phyloP scores from a whole-genome alignment of 805 yeast genomes.

The Candida sonorensis region DNA sequence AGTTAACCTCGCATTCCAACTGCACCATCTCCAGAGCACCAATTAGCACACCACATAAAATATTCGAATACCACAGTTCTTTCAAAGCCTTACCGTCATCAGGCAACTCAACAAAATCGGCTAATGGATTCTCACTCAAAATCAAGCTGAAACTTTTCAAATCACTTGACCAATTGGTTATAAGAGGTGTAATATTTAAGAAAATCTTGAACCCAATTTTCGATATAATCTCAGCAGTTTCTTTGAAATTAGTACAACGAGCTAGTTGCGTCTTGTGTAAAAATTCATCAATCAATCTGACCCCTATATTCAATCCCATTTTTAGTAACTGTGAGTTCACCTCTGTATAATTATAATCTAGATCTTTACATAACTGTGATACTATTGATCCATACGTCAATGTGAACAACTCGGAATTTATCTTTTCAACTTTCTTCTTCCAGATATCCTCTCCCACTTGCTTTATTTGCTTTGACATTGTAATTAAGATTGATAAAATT shows the following conservation, averaged over 20 bases:
- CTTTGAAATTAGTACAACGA: slow-evolving; percentile 72
- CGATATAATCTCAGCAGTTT: slow-evolving; percentile 79
- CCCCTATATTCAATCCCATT: slow-evolving; percentile 95
- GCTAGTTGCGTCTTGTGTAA: slow-evolving; percentile 82
- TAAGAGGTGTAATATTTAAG: slow-evolving; percentile 68
- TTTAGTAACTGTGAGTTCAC: slow-evolving; percentile 80
- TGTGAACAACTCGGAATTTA: slow-evolving; percentile 90
- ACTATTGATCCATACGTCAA: slow-evolving; percentile 92
- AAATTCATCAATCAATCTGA: slow-evolving; percentile 87
- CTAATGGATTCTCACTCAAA: slow-evolving; percentile 80
- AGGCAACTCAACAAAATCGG: slow-evolving; percentile 93
- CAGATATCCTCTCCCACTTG: slow-evolving; percentile 81
- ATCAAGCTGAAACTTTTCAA: slow-evolving; percentile 67
- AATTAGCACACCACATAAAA: slow-evolving; percentile 80
- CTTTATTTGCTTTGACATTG: slow-evolving; percentile 33
- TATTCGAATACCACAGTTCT: slow-evolving; percentile 89
- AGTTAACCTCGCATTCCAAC: slow-evolving; percentile 76
- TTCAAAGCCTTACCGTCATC: slow-evolving; percentile 61
- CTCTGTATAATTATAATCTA: slow-evolving; percentile 61
- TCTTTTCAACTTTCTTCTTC: slow-evolving; percentile 82
- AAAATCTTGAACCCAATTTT: slow-evolving; percentile 90
- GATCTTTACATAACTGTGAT: slow-evolving; percentile 82
- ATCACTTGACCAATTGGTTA: slow-evolving; percentile 66
- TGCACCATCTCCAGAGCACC: slow-evolving; percentile 97
- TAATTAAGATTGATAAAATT: background rate